phyloP scores from a whole-genome alignment of 306 rosid genomes.

The Quercus mongolica region DNA sequence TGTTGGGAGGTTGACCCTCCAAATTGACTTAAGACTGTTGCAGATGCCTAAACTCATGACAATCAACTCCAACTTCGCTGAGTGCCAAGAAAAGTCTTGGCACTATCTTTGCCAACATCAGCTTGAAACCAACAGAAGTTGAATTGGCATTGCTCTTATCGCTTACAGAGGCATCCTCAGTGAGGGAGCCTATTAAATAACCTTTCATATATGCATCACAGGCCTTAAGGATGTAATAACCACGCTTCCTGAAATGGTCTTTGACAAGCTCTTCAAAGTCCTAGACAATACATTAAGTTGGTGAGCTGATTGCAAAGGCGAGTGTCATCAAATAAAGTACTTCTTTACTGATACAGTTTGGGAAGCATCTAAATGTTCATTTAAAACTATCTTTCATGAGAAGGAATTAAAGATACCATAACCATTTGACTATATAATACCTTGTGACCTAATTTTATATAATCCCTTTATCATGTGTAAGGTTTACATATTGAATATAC shows the following conservation, averaged over 20 bases:
- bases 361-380: not conserved
- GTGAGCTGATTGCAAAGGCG: not conserved
- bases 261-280: conserved; percentile 76
- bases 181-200: conserved; percentile 72
- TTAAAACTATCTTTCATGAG: not conserved
- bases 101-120: conserved; percentile 84
- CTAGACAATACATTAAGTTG: conserved; percentile 37
- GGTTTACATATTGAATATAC: not conserved
- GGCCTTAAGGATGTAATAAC: conserved; percentile 90
- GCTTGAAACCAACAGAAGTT: conserved; percentile 92
- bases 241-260: conserved; percentile 85
- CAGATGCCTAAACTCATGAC: conserved; percentile 78
- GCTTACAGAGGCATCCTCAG: conserved; percentile 61
- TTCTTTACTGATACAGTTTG: not conserved
- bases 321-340: not conserved
- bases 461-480: not conserved
- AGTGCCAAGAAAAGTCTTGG: conserved; percentile 76
- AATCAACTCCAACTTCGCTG: conserved; percentile 72
- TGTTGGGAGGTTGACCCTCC: conserved; percentile 14
- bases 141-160: conserved; percentile 58
- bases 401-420: not conserved
- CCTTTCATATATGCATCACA: conserved; percentile 95
- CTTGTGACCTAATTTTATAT: not conserved
- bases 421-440: not conserved
- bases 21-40: conserved; percentile 43